Evolutionary conservation across 495 filamentous ascomycete genomes (phyloP).

Genomic region (Trichoderma reesei): DNA sequence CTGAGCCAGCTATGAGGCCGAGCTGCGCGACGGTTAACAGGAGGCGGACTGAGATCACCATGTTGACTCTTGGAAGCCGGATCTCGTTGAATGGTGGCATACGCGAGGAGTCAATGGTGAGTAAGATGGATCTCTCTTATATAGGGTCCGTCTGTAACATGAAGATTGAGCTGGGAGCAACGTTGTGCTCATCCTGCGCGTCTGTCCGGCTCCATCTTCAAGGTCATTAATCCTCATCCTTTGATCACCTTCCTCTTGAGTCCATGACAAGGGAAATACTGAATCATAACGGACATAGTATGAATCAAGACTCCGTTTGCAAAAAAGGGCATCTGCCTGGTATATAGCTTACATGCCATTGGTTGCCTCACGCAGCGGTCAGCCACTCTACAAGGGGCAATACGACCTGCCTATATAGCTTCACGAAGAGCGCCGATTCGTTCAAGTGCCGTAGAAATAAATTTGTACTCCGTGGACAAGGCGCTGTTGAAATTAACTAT

Average conservation of each 20-base stretch:
- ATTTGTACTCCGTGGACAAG: too few relatives aligned
- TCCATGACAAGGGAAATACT: not conserved
- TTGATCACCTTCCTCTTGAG: not conserved
- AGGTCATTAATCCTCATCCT: not conserved
- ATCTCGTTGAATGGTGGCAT: not conserved
- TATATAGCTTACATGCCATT: not conserved
- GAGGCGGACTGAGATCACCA: not conserved
- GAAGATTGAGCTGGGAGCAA: not conserved
- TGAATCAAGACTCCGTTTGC: not conserved
- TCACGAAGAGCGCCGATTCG: not conserved
- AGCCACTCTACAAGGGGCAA: not conserved
- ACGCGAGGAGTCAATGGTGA: not conserved
- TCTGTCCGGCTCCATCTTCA: not conserved
- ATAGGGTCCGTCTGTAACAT: not conserved
- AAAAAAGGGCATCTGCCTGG: not conserved
- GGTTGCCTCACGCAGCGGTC: not conserved
- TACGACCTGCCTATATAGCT: slow-evolving; percentile 3
- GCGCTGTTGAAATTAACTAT: too few relatives aligned
- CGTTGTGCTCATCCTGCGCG: not conserved
- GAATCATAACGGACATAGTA: not conserved
- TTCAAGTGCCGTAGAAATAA: not conserved
- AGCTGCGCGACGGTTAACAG: not conserved
- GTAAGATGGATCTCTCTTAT: not conserved
- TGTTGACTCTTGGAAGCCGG: not conserved
- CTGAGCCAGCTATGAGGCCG: not conserved